phyloP scores from a whole-genome alignment of 345 rosid genomes.

The Euphorbia peplus region DNA sequence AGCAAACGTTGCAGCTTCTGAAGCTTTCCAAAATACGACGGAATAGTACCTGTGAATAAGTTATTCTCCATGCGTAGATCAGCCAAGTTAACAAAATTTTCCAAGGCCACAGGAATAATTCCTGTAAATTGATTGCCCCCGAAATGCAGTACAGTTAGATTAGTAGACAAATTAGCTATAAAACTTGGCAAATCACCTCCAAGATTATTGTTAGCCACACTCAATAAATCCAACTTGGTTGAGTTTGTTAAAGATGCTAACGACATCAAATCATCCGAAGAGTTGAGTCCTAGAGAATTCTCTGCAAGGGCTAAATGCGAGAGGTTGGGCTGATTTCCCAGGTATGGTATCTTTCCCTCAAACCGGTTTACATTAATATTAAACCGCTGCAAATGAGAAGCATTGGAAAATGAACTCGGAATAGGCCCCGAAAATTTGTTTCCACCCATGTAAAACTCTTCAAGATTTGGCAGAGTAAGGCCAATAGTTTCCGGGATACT shows the following conservation, averaged over 20 bases:
- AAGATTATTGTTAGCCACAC: constrained; percentile 1
- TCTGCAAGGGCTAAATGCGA: background rate
- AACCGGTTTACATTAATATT: background rate
- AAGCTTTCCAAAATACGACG: constrained; percentile 16
- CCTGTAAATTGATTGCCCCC: constrained; percentile 17
- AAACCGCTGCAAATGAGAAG: background rate
- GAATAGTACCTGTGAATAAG: constrained; percentile 19
- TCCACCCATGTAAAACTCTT: background rate
- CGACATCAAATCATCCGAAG: constrained; percentile 2
- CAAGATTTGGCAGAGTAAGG: constrained; percentile 5
- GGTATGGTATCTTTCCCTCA: background rate
- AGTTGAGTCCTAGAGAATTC: constrained; percentile 18
- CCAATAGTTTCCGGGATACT: constrained; percentile 14
- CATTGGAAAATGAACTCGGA: background rate
- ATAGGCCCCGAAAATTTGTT: constrained; percentile 29
- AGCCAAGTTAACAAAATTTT: constrained; percentile 24
- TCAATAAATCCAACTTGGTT: constrained; percentile 11
- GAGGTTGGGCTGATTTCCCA: constrained; percentile 9
- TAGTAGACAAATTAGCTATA: constrained; percentile 22
- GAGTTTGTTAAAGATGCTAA: constrained; percentile 19
- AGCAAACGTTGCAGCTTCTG: background rate
- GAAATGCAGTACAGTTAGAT: background rate
- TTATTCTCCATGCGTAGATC: background rate
- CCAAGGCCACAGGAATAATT: constrained; percentile 10
- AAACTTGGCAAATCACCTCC: constrained; percentile 23